Evolutionary conservation across 2,329 filamentous ascomycete genomes (phyloP), one percentile per base, ranked within the genome.

Genomic region (Ceratocystis cubensis): DNA sequence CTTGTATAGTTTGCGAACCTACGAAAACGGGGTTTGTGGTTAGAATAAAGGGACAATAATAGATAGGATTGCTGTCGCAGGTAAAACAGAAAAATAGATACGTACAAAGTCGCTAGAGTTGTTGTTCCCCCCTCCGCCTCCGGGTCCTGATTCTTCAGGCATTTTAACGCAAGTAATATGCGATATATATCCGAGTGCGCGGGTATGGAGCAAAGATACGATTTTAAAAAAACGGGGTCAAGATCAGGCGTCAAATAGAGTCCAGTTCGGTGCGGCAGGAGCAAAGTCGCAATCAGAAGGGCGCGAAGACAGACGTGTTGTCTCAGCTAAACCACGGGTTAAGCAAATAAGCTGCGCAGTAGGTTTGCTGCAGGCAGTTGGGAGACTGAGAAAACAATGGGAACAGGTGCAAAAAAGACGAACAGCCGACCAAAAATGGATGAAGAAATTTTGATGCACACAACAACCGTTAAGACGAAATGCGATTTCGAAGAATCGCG

Each of bases 1-100:
- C 93, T 96, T 96, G 83, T 96, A 97, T 71, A 97, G 81, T 79
- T 97, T 97, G 81, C 93, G 91, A 78, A 97, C 92, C 92, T 96
- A 71, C 64, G 70, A 25, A 46, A 56, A 25, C 33, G 64, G 30
- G 20, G 30, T 6, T 20, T 13, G 72, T 68, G 37, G 61, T 67
- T 67, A 64, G 61, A 33, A 59, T 50, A 1, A 8, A 59, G 56
- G 48, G 13, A 28, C 2, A n/a, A 7, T 33, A n/a, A 37, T 3
- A n/a, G 28, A 28, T 59, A 59, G 17, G 17, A 1, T 53, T n/a
- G 48, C 5, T 10, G 15, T 4, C n/a, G 17, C 56, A 59, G 17
- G 28, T 20, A 33, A 28, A 15, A 20, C 53, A 30, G 28, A 8
- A 59, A 28, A 15, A 59, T 15, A 41, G 65, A 69, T 67, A 88